Percentiles rank a stretch among this genome's conserved stretches.
These are phyloP conservation scores for Penicillium alfredii DNA, from an alignment of 495 filamentous ascomycete species.

Conservation along the genomic window DNA sequence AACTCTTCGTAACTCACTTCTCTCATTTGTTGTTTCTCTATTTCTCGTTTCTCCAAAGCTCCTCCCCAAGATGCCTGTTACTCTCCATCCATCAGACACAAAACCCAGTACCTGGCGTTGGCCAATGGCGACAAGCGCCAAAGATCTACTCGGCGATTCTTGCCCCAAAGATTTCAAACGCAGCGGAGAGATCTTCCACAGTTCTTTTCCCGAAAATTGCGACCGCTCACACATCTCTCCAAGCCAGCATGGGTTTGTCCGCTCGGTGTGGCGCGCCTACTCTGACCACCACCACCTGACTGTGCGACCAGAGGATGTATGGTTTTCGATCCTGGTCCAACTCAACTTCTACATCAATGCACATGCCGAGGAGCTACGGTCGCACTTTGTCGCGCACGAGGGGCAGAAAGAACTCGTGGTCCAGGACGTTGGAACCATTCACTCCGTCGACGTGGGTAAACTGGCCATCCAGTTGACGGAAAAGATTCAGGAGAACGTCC, in stretches of 20 bases:
- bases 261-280: constrained; percentile 46
- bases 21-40: too few relatives aligned
- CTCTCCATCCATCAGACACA: background rate
- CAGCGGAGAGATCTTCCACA: background rate
- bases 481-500: constrained; percentile 29
- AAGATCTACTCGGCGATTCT: background rate
- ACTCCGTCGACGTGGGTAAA: constrained; percentile 14
- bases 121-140: background rate
- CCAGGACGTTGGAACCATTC: constrained; percentile 1
- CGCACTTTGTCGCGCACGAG: constrained; percentile 37
- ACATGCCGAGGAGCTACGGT: constrained; percentile 39
- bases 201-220: background rate
- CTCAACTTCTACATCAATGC: constrained; percentile 48
- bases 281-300: constrained; percentile 48
- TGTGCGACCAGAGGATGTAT: constrained; percentile 57
- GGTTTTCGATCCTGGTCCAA: constrained; percentile 53
- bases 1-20: too few relatives aligned
- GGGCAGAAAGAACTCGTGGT: constrained; percentile 38
- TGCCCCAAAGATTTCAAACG: background rate
- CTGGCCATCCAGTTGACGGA: constrained; percentile 22
- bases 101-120: background rate
- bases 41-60: too few relatives aligned
- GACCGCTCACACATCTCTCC: constrained; percentile 18
- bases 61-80: background rate
- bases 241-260: constrained; percentile 47